Percentiles rank a stretch among this genome's conserved stretches.
Conservation (phyloP, 106 monocot genomes). For the Allium fistulosum region DNA sequence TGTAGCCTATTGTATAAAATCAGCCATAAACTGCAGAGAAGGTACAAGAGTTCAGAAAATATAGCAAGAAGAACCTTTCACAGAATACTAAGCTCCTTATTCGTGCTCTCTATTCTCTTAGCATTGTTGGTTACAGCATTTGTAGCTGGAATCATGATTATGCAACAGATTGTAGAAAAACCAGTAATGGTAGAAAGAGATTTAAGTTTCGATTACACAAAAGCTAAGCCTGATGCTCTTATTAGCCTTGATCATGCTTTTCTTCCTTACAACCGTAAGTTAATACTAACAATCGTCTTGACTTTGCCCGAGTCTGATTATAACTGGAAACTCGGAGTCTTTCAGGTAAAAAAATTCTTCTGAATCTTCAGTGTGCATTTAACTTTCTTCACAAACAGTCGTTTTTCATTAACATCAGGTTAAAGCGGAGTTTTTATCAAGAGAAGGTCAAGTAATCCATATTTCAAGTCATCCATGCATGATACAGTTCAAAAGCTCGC, state of each 20-base stretch:
- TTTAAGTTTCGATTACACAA: conserved; percentile 82
- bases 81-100: conserved; percentile 61
- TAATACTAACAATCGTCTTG: conserved; percentile 45
- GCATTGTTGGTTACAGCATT: conserved; percentile 46
- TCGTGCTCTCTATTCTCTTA: conserved; percentile 36
- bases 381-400: not conserved
- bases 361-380: too few species aligned
- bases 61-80: conserved; percentile 24
- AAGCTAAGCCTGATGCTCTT: conserved; percentile 54
- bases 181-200: conserved; percentile 40
- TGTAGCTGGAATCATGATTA: conserved; percentile 31
- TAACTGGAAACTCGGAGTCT: conserved; percentile 75
- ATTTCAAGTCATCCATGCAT: conserved; percentile 59
- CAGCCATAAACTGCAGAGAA: conserved; percentile 7
- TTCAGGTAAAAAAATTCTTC: conserved; percentile 44
- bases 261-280: conserved; percentile 37
- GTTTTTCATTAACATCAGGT: conserved; percentile 16
- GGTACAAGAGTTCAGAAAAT: conserved; percentile 10
- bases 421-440: conserved; percentile 25
- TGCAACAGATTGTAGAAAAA: conserved; percentile 40
- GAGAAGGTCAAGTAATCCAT: conserved; percentile 12
- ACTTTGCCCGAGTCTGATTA: conserved; percentile 85
- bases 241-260: conserved; percentile 28
- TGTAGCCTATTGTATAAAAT: conserved; percentile 11
- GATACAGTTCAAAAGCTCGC: conserved; percentile 48